A percentile compares a stretch with the other conserved stretches of the same genome.
Conservation (phyloP, 371 early-diverging fungal species). For the Polyrhizophydium stewartii region DNA sequence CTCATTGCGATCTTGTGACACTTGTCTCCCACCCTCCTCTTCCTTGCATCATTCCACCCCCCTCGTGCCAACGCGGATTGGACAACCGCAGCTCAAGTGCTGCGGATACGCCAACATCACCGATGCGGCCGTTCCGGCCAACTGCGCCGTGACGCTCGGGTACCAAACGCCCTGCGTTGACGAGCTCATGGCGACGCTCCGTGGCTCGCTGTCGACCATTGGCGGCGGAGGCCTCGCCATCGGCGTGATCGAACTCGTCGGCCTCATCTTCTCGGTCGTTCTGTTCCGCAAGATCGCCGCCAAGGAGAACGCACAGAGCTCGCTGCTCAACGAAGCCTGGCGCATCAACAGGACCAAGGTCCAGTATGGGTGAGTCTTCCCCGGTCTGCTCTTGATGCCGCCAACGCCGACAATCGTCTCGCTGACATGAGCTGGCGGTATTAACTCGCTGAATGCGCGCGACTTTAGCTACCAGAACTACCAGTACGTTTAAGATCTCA, state of each 20-base stretch:
- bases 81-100: constrained; percentile 39
- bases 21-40: neutral
- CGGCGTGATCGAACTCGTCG: constrained; percentile 45
- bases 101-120: constrained; percentile 36
- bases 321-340: constrained; percentile 48
- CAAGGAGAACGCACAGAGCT: constrained; percentile 32
- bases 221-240: constrained; percentile 45
- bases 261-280: constrained; percentile 35
- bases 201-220: constrained; percentile 33
- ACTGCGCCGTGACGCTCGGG: constrained; percentile 13
- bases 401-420: no score
- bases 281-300: constrained; percentile 42
- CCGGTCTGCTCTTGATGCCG: no score
- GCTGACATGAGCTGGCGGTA: no score
- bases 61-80: neutral
- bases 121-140: constrained; percentile 25
- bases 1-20: neutral
- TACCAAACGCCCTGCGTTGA: constrained; percentile 21
- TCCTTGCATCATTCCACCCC: neutral
- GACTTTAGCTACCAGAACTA: neutral
- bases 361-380: constrained; percentile 36
- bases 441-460: no score
- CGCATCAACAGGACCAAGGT: constrained; percentile 48
- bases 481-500: neutral
- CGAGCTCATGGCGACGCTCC: constrained; percentile 17